These are phyloP conservation scores for Corchorus capsularis DNA, from an alignment of 345 rosid species.

Conservation along the genomic window DNA sequence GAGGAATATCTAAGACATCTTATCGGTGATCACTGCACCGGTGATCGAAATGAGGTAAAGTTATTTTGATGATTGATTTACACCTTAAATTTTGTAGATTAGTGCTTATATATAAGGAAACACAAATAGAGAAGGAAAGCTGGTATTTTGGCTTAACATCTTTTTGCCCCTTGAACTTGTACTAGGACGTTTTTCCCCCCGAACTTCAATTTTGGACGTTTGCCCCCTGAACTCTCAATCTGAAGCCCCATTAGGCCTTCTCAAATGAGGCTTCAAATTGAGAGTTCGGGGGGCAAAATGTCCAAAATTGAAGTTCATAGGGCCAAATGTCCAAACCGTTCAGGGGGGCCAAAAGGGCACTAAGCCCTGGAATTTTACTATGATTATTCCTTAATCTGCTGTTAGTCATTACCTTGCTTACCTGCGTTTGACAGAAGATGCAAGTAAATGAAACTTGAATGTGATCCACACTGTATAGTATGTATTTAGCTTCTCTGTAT, in stretches of 20 bases:
- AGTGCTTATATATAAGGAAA: not conserved
- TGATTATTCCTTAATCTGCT: not conserved
- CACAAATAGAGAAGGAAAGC: not conserved
- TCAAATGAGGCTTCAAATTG: too few species aligned
- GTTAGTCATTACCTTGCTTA: not conserved
- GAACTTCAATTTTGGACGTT: too few species aligned
- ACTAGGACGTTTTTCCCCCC: too few species aligned
- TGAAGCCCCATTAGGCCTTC: too few species aligned
- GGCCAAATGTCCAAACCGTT: too few species aligned
- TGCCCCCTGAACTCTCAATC: too few species aligned
- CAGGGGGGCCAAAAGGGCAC: too few species aligned
- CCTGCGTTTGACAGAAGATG: not conserved
- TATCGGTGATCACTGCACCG: constrained; percentile 73
- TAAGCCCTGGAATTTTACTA: not conserved
- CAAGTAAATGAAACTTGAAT: constrained; percentile 6
- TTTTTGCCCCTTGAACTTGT: too few species aligned
- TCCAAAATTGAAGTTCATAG: too few species aligned
- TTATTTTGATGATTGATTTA: constrained; percentile 19
- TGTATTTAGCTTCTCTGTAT: not conserved
- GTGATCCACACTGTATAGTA: not conserved
- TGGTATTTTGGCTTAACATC: too few species aligned
- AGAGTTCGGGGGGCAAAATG: too few species aligned
- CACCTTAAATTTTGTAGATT: not conserved
- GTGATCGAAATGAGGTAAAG: constrained; percentile 89
- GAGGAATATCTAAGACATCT: constrained; percentile 89